Evolutionary conservation across 148 eudicot genomes (phyloP).

Genomic region (Selenicereus undatus): DNA sequence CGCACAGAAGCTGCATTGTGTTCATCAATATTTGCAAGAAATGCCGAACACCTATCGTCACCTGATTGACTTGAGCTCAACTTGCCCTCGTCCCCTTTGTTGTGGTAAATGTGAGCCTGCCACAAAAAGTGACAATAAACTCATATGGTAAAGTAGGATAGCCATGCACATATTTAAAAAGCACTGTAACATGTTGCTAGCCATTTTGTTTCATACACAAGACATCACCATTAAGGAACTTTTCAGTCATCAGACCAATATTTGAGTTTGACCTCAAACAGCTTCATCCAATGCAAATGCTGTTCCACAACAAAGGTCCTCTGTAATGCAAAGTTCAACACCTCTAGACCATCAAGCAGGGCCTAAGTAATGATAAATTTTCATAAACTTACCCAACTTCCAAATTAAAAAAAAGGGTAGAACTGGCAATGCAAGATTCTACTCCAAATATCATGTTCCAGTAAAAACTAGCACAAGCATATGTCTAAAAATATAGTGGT

Average conservation of each 20-base stretch:
- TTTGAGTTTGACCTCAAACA: neutral
- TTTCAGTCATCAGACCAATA: neutral
- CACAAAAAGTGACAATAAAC: constrained; percentile 9
- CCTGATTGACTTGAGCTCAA: constrained; percentile 21
- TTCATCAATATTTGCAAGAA: constrained; percentile 94
- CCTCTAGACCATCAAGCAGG: neutral
- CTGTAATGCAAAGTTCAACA: neutral
- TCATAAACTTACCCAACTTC: neutral
- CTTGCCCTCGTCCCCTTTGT: constrained; percentile 21
- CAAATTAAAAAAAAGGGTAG: neutral
- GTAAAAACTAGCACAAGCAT: neutral
- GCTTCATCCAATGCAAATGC: neutral
- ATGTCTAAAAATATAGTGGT: neutral
- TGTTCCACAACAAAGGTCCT: neutral
- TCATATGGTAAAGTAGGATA: neutral
- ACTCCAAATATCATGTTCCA: neutral
- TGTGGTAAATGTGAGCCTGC: constrained; percentile 80
- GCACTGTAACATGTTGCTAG: no score
- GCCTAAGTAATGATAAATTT: neutral
- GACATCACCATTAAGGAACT: neutral
- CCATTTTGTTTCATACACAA: neutral
- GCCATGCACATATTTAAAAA: neutral
- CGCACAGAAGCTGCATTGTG: constrained; percentile 51
- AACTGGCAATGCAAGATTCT: neutral
- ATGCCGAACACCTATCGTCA: constrained; percentile 64